These are phyloP conservation scores for Penicillium maclennaniae DNA, from an alignment of 495 filamentous ascomycete genomes.

Conservation along the genomic window DNA sequence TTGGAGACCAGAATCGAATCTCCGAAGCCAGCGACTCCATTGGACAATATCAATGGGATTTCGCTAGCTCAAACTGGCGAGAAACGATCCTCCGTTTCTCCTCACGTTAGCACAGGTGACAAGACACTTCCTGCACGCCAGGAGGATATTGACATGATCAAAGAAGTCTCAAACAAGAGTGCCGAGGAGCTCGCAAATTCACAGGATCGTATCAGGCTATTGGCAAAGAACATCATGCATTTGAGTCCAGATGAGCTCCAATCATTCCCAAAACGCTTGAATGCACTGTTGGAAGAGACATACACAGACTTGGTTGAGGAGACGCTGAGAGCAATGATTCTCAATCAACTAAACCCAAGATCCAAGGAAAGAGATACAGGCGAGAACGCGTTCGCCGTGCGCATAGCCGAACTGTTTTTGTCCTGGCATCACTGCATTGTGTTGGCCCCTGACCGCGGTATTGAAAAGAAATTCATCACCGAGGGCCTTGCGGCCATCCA, in stretches of 20 bases:
- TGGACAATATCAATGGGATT: background rate
- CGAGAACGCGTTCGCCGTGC: constrained; percentile 23
- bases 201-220: constrained; percentile 1
- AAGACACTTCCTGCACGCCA: background rate
- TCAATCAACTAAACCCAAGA: background rate
- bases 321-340: constrained; percentile 6
- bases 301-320: constrained; percentile 6
- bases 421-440: constrained; percentile 34
- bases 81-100: background rate
- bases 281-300: background rate
- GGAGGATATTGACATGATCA: constrained; percentile 1
- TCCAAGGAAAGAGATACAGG: background rate
- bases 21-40: background rate
- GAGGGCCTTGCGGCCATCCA: background rate
- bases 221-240: constrained; percentile 11
- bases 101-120: background rate
- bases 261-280: background rate
- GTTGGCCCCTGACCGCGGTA: background rate
- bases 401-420: constrained; percentile 33
- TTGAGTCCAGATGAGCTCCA: background rate
- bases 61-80: background rate
- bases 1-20: background rate
- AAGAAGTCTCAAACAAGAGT: background rate
- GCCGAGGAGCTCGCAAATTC: background rate
- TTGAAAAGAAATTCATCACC: background rate